Evolutionary conservation across 345 rosid species (phyloP).

Genomic region (Melaleuca quinquenervia): DNA sequence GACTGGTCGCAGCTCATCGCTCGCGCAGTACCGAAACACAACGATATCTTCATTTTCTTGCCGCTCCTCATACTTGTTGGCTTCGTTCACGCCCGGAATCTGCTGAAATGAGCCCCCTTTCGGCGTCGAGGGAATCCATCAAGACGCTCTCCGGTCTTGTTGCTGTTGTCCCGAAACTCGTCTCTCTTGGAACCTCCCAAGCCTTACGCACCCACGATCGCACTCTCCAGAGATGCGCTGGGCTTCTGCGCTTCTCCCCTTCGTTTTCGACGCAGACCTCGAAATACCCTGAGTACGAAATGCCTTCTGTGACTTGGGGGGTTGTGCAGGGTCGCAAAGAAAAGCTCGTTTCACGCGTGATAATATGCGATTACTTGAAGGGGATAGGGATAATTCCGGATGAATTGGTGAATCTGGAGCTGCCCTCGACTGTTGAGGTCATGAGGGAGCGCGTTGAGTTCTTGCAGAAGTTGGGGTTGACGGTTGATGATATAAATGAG

Average conservation of each 20-base stretch:
- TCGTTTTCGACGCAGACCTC: conserved; percentile 49
- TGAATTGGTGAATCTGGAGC: conserved; percentile 66
- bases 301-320: conserved; percentile 98
- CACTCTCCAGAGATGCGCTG: conserved; percentile 1
- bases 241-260: neutral
- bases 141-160: neutral
- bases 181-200: neutral
- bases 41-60: neutral
- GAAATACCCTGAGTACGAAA: conserved; percentile 79
- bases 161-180: neutral
- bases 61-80: neutral
- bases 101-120: neutral
- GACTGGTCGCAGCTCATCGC: neutral
- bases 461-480: conserved; percentile 65
- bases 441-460: conserved; percentile 88
- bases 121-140: neutral
- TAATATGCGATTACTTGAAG: conserved; percentile 80
- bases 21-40: neutral
- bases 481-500: conserved; percentile 72
- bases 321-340: conserved; percentile 82
- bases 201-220: neutral
- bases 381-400: conserved; percentile 76
- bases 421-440: conserved; percentile 86
- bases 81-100: neutral
- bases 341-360: conserved; percentile 80